phyloP scores from a whole-genome alignment of 2,329 filamentous ascomycete species.

The Fusarium virguliforme region DNA sequence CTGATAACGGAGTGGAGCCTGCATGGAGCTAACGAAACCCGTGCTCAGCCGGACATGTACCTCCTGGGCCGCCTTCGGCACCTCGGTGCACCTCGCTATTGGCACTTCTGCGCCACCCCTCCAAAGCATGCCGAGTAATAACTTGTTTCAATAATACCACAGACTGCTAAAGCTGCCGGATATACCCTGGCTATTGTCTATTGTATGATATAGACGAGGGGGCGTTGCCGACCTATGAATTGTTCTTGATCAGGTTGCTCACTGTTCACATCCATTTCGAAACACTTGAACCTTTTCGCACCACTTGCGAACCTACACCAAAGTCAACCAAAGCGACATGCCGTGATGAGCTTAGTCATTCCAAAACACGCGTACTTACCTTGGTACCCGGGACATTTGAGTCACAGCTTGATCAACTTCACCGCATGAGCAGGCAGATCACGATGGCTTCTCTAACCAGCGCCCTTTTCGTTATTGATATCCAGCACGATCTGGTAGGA shows the following conservation, averaged over 20 bases:
- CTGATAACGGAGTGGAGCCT: too few relatives aligned
- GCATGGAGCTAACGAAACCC: slow-evolving; percentile 8
- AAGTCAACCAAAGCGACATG: not conserved
- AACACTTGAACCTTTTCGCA: not conserved
- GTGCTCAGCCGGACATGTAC: slow-evolving; percentile 40
- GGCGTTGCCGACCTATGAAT: not conserved
- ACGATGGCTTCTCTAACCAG: slow-evolving; percentile 9
- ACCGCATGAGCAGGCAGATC: not conserved
- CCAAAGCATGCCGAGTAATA: slow-evolving; percentile 34
- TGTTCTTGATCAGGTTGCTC: not conserved
- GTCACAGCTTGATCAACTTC: not conserved
- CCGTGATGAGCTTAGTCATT: slow-evolving; percentile 20
- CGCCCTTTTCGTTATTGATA: slow-evolving; percentile 36
- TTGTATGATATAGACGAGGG: slow-evolving; percentile 31
- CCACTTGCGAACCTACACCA: not conserved
- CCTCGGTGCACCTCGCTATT: slow-evolving; percentile 27
- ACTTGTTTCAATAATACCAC: slow-evolving; percentile 43
- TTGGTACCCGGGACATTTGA: not conserved
- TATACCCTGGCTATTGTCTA: slow-evolving; percentile 27
- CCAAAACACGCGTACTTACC: not conserved
- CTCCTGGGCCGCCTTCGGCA: slow-evolving; percentile 28
- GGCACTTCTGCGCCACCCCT: slow-evolving; percentile 13
- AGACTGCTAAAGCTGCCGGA: slow-evolving; percentile 18
- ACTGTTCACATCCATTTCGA: not conserved
- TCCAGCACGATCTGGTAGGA: slow-evolving; percentile 26